Evolutionary conservation across 306 rosid species (phyloP).

Genomic region (Delonix regia): DNA sequence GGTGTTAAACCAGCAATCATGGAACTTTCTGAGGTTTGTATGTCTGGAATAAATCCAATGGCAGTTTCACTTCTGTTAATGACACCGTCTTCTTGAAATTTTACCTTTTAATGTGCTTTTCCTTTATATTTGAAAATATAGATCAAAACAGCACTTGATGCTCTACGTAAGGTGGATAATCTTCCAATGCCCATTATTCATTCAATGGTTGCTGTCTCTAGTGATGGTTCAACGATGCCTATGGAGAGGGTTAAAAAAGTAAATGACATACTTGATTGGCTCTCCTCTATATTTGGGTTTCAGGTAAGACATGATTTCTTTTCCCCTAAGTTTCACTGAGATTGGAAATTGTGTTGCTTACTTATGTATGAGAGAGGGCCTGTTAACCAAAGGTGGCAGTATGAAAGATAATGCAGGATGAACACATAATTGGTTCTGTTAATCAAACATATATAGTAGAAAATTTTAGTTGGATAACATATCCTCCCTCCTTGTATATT

Average conservation of each 20-base stretch:
- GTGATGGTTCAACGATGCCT: constrained; percentile 33
- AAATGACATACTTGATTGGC: constrained; percentile 70
- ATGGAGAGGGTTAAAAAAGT: constrained; percentile 54
- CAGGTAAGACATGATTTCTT: constrained; percentile 49
- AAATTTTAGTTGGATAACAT: neutral
- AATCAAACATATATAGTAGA: neutral
- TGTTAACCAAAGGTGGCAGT: neutral
- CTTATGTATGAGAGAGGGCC: neutral
- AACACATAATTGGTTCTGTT: neutral
- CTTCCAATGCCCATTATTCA: constrained; percentile 68
- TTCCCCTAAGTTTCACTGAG: neutral
- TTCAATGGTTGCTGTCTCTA: constrained; percentile 27
- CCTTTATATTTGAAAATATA: constrained; percentile 35
- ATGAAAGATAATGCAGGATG: neutral
- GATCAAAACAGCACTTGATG: constrained; percentile 66
- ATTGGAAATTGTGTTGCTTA: neutral
- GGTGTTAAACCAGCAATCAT: constrained; percentile 71
- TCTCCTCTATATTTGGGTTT: constrained; percentile 64
- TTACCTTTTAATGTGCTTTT: neutral
- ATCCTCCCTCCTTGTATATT: neutral
- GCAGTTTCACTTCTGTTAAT: neutral
- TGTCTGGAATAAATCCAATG: neutral
- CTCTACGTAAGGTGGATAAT: constrained; percentile 49
- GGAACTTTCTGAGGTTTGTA: constrained; percentile 72
- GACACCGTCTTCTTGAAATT: neutral